Evolutionary conservation across 2,329 filamentous ascomycete species (phyloP).

Genomic region (Grosmannia penicillata): DNA sequence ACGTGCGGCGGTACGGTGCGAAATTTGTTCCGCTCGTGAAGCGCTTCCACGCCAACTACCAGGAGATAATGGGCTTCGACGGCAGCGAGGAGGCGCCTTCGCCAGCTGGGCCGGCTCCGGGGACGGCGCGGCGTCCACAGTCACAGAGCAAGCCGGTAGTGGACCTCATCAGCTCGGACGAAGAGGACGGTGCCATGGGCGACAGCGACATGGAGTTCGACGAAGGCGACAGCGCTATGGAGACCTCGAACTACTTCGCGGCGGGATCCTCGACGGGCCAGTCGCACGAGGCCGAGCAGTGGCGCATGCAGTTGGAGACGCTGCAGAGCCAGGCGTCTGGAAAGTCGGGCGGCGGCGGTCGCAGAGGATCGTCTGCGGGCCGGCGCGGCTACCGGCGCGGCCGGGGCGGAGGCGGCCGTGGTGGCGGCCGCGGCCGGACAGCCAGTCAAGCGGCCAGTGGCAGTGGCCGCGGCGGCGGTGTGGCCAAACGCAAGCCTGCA

Average conservation of each 20-base stretch:
- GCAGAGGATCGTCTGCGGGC: conserved; percentile 9
- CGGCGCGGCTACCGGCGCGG: conserved; percentile 7
- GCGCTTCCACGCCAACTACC: conserved; percentile 29
- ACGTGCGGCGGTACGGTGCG: conserved; percentile 45
- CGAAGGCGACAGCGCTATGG: conserved; percentile 14
- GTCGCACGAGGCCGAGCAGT: conserved; percentile 13
- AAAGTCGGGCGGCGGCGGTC: conserved; percentile 7
- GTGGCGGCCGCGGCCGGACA: conserved; percentile 4
- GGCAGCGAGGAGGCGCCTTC: conserved; percentile 2
- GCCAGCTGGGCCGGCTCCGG: not conserved
- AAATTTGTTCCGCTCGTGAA: conserved; percentile 45
- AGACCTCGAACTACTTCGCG: not conserved
- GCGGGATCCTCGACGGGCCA: conserved; percentile 1
- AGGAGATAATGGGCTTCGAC: conserved; percentile 30
- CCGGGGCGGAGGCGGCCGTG: conserved; percentile 1
- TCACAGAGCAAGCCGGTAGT: conserved; percentile 28
- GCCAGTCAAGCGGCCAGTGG: conserved; percentile 6
- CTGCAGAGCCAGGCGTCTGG: conserved; percentile 9
- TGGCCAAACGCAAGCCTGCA: conserved; percentile 3
- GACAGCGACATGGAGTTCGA: conserved; percentile 4
- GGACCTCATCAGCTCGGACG: conserved; percentile 32
- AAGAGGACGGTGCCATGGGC: conserved; percentile 16
- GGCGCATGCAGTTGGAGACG: conserved; percentile 16
- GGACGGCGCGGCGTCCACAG: conserved; percentile 1
- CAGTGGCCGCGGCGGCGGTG: conserved; percentile 8